Conservation (phyloP, 2,329 filamentous ascomycete genomes). For the Aspergillus ibericus region DNA sequence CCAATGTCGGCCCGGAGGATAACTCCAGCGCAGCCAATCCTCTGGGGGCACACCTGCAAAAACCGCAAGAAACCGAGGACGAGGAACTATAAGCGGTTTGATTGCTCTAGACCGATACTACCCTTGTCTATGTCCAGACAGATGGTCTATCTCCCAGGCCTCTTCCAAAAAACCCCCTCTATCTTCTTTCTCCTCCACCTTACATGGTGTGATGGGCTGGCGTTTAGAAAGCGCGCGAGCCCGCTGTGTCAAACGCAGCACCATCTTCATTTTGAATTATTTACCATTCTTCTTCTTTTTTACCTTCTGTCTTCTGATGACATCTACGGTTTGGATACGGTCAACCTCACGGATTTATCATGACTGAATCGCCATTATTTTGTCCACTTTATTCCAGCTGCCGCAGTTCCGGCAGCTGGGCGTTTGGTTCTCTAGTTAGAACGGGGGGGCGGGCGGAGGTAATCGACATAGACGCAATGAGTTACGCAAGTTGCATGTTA, state of each 20-base stretch:
- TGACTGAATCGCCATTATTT: not conserved
- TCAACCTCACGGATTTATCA: not conserved
- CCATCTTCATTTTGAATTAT: not conserved
- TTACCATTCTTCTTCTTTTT: not conserved
- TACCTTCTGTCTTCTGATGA: not conserved
- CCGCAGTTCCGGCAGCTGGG: not conserved
- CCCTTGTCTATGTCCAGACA: not conserved
- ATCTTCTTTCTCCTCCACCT: not conserved
- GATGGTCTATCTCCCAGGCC: not conserved
- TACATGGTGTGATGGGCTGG: slow-evolving; percentile 18
- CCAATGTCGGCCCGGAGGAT: slow-evolving; percentile 13
- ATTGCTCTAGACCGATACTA: not conserved
- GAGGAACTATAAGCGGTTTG: slow-evolving; percentile 30
- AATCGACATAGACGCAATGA: slow-evolving; percentile 12
- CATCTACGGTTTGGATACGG: not conserved
- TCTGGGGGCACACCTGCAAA: slow-evolving; percentile 23
- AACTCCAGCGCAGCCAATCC: slow-evolving; percentile 8
- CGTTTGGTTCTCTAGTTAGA: not conserved
- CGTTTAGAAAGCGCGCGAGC: slow-evolving; percentile 13
- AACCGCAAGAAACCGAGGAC: slow-evolving; percentile 23
- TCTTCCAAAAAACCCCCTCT: not conserved
- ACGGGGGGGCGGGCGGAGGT: not conserved
- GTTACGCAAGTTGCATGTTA: slow-evolving; percentile 11
- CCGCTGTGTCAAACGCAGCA: not conserved
- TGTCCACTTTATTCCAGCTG: not conserved